Base-by-base conservation (phyloP, 2,329 filamentous ascomycete species). In the Elsinoe ampelina region DNA sequence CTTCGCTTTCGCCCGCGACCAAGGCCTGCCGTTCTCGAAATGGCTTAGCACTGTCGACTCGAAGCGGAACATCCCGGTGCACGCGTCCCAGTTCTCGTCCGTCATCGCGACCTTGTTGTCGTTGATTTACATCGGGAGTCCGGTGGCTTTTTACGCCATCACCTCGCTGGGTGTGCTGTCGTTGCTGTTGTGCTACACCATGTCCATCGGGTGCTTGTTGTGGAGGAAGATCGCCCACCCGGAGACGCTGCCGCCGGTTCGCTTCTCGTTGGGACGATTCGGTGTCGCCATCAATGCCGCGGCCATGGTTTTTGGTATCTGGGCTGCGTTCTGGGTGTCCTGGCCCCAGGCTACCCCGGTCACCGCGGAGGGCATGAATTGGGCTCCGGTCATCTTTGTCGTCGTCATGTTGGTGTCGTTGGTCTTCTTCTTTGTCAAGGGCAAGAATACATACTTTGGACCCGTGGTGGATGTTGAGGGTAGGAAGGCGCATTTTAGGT, bases 311-410 rank as follows among this genome's bases (percentile, higher is more conserved):
- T 74, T 73, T 57, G 58, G 68, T 1, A 22, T 59, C 15, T 69
- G 70, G 55, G 63, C 65, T 0, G 68, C 72, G 57, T 63, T 73
- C 61, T 73, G 70, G 70, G 64, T 64, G 7, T 68, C 70, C 60
- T 73, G 71, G 71, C 61, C 61, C 3, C 52, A 58, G 20, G 55
- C 54, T 1, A 55, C 57, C 11, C 60, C 61, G 2, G 55, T 57
- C 2, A 59, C 58, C 26, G 58, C 59, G 3, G 45, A 38, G 2
- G 60, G 57, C 19, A 61, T 63, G 43, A 63, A 63, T 42, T 63
- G 62, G 62, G 59, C 61, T 20, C 51, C 56, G 35, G 52, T 59
- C 20, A 60, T 63, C 34, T 63, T 63, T 22, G 32, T 58, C 19
- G 51, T 56, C 10, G 32, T 60, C 11, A 20, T 61, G 17, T n/a